Evolutionary conservation across 495 filamentous ascomycete genomes (phyloP), one percentile per base, ranked within the genome.

Genomic region (Tirmania nivea): DNA sequence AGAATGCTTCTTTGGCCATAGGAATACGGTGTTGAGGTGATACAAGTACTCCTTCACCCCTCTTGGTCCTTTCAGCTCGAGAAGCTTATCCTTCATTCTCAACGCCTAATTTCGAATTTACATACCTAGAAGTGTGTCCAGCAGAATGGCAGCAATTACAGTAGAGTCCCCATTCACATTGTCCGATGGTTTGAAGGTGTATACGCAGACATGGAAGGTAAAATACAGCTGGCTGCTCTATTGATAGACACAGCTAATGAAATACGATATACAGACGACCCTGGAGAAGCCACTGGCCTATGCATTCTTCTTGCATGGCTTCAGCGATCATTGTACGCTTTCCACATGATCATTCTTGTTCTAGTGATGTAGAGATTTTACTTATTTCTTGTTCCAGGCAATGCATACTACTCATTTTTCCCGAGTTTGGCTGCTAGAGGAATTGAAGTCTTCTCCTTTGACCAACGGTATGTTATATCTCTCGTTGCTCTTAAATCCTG

Each of bases 191-290:
- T 65, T 67, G 10, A 72, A 70, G 59, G 70, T 92, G 47, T 89
- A 84, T 70, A 84, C 82, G 50, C 93, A 92, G 65, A 83, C 81
- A 37, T 94, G 85, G 86, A 79, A 76, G 69, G 85, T 90, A 63
- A 58, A 73, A 71, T 52, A 9, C 3, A 37, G 39, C 10, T 12
- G 25, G n/a, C n/a, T 31, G 14, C 12, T 35, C 21, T 31, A 31
- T 31, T 31, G 25, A 31, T 31, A 31, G 25, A 31, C 25, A 31
- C 25, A 3, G 7, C 25, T 31, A 31, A 31, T 7, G 7, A 5
- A 31, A 31, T 31, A 7, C 4, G 25, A 31, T 31, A 3, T 31
- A 31, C 25, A 42, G 21, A 51, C n/a, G 78, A 74, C 79, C 35
- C 60, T 66, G 14, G 68, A 65, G 37, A 60, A 70, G 3, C 66